These are phyloP conservation scores for Anthostomella pinea DNA, from an alignment of 2,329 filamentous ascomycete species.

Conservation along the genomic window DNA sequence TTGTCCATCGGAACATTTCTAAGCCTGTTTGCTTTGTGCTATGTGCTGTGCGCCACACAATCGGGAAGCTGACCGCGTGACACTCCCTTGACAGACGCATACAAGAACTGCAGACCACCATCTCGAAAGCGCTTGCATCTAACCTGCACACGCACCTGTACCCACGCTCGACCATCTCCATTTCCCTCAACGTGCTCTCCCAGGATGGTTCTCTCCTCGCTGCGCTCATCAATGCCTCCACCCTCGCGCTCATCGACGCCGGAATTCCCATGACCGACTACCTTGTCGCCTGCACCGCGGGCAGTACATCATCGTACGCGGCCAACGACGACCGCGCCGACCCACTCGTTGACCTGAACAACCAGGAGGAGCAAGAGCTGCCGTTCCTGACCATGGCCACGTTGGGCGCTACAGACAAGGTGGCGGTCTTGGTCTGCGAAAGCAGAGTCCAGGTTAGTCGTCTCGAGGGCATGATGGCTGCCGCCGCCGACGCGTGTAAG, in stretches of 20 bases:
- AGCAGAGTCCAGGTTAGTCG: conserved; percentile 78
- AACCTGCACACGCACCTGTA: conserved; percentile 85
- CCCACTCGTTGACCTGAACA: conserved; percentile 76
- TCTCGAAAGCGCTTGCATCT: conserved; percentile 72
- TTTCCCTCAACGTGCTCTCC: conserved; percentile 82
- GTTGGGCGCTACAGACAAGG: conserved; percentile 68
- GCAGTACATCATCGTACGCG: conserved; percentile 67
- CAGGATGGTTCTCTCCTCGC: conserved; percentile 90
- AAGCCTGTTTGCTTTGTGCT: too few species aligned
- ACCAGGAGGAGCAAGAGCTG: conserved; percentile 79
- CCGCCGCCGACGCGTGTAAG: conserved; percentile 88
- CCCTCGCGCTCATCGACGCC: conserved; percentile 88
- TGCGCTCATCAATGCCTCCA: conserved; percentile 85
- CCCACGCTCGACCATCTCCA: conserved; percentile 78
- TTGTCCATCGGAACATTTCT: too few species aligned
- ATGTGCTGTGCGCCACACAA: too few species aligned
- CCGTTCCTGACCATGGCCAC: conserved; percentile 87
- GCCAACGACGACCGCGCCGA: conserved; percentile 68
- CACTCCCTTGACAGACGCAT: too few species aligned
- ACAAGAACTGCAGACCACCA: conserved; percentile 75
- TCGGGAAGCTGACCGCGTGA: too few species aligned
- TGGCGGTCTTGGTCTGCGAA: conserved; percentile 81
- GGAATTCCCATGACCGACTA: conserved; percentile 95
- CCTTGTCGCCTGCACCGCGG: conserved; percentile 82
- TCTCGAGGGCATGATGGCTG: conserved; percentile 88